Conservation (phyloP, 148 eudicot species). For the Arctostaphylos glauca region DNA sequence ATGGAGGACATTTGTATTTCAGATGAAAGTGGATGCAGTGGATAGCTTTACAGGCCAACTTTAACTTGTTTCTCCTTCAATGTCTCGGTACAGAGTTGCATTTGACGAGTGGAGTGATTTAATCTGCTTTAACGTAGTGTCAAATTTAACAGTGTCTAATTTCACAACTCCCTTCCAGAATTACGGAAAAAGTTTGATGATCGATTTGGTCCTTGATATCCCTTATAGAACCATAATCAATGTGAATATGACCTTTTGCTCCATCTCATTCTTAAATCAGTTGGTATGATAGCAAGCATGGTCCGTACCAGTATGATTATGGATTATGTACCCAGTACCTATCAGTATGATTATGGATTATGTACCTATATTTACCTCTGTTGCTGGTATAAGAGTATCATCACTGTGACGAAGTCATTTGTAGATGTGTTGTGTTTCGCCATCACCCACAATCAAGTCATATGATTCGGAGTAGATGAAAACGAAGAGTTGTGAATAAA, state of each 20-base stretch:
- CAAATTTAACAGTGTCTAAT: not conserved
- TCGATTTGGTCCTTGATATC: not conserved
- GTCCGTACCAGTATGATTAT: not conserved
- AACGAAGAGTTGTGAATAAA: not conserved
- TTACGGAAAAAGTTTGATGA: not conserved
- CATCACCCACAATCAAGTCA: slow-evolving; percentile 9
- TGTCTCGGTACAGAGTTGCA: not conserved
- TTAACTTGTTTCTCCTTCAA: not conserved
- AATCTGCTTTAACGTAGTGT: not conserved
- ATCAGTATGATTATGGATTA: not conserved
- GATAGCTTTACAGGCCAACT: not conserved
- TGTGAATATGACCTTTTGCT: slow-evolving; percentile 10
- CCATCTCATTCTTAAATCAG: slow-evolving; percentile 19
- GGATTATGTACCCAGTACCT: slow-evolving; percentile 6
- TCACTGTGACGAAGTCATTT: slow-evolving; percentile 15
- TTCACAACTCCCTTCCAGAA: not conserved
- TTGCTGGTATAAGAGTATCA: not conserved
- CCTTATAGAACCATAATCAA: not conserved
- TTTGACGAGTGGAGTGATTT: not conserved
- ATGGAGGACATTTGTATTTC: not conserved
- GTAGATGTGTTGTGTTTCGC: slow-evolving; percentile 14
- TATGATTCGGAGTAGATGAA: not conserved
- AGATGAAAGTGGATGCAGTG: not conserved
- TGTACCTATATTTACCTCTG: slow-evolving; percentile 1
- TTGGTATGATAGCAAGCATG: not conserved